Evolutionary conservation across 2,329 filamentous ascomycete genomes (phyloP).

Genomic region (Rhynchosporium agropyri): DNA sequence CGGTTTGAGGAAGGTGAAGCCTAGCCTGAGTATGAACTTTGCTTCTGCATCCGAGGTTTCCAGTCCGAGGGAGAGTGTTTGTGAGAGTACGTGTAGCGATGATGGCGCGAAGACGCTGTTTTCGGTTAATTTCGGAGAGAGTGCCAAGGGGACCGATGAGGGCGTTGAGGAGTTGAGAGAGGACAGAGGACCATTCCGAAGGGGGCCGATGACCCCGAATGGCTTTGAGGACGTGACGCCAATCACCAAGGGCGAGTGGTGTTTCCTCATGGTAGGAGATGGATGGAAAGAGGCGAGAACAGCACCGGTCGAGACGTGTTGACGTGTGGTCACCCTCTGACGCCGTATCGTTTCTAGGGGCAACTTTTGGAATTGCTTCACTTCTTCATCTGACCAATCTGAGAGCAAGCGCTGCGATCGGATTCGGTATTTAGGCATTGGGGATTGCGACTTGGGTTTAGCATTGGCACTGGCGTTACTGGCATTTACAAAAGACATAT

Average conservation of each 20-base stretch:
- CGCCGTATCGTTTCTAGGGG: background rate
- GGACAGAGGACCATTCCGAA: constrained; percentile 39
- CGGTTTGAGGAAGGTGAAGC: constrained; percentile 21
- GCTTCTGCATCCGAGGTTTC: background rate
- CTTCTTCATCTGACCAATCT: constrained; percentile 23
- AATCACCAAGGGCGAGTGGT: constrained; percentile 64
- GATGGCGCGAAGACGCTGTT: constrained; percentile 16
- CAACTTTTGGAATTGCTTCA: background rate
- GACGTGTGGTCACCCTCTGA: constrained; percentile 19
- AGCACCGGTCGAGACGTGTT: constrained; percentile 56
- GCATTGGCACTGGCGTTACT: constrained; percentile 4
- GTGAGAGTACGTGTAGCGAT: constrained; percentile 9
- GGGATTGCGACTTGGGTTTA: background rate
- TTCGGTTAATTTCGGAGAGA: constrained; percentile 31
- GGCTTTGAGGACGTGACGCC: constrained; percentile 65
- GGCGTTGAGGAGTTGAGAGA: constrained; percentile 24
- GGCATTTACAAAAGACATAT: background rate
- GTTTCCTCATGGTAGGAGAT: constrained; percentile 56
- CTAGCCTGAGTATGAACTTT: constrained; percentile 5
- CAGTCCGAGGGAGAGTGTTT: background rate
- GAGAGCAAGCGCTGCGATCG: constrained; percentile 42
- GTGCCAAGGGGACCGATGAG: constrained; percentile 31
- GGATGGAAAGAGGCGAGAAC: constrained; percentile 49
- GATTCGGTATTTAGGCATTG: constrained; percentile 17
- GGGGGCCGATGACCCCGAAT: constrained; percentile 60